Evolutionary conservation across 23 red algal species (phyloP), one percentile per base, ranked within the genome.

Genomic region (Gracilaria domingensis): DNA sequence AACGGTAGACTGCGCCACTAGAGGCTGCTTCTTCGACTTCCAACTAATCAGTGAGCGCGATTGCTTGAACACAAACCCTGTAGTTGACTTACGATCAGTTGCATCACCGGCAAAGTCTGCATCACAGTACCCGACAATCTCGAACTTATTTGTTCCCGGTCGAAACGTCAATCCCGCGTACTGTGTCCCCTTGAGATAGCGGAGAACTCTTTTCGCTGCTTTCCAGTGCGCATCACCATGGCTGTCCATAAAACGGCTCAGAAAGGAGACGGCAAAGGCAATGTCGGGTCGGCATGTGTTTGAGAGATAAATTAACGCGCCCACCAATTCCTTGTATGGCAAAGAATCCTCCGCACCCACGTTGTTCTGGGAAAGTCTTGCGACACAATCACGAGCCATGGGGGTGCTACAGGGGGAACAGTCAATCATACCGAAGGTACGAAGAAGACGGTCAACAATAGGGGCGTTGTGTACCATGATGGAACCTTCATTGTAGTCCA

Each of bases 281-380:
- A 93, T 93, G 57, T 85, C 78, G 13, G 89, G 89, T 35, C 79
- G 54, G 2, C 1, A 58, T 36, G 78, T 93, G 57, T 73, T 93
- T 0, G 58, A 35, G 30, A 93, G 45, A 65, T 93, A 72, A 9
- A 93, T 56, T 13, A 93, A 48, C 8, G 65, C 29, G 13, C 80
- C 48, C 13, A 83, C 61, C 7, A 80, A 35, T 73, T 89, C 35
- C 26, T 66, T 75, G 80, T 32, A 77, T 1, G 47, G 77, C 4
- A 8, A 7, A 34, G 1, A 20, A 18, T 47, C 14, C 48, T 26
- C 36, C 28, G 6, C 23, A 21, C 26, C 62, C 40, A 72, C 34
- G 26, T 30, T 26, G 16, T 12, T 23, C 7, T 50, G 13, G 0
- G 37, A 16, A 0, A 58, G 5, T n/a, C n/a, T n/a, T n/a, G n/a